A percentile compares a stretch with the other conserved stretches of the same genome.
These are phyloP conservation scores for Phytophthora palmivora DNA, from an alignment of 352 stramenopile species.

Conservation along the genomic window DNA sequence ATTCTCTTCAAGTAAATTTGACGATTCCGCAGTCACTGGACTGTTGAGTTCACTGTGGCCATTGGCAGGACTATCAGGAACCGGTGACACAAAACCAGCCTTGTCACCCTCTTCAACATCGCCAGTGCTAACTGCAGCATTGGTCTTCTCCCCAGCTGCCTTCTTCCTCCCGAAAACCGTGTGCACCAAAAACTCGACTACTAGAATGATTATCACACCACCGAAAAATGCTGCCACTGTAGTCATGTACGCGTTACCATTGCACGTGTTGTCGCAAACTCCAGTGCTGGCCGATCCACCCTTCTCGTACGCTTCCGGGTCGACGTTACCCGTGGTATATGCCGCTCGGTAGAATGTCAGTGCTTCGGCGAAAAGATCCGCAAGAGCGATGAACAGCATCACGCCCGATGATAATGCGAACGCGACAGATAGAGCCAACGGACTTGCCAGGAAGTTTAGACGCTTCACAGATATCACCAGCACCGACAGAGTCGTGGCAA, in stretches of 20 bases:
- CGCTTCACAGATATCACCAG: slow-evolving; percentile 62
- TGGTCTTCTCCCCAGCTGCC: slow-evolving; percentile 12
- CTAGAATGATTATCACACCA: slow-evolving; percentile 62
- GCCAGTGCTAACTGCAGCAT: slow-evolving; percentile 1
- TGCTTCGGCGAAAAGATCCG: slow-evolving; percentile 59
- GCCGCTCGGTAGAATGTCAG: slow-evolving; percentile 61
- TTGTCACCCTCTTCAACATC: slow-evolving; percentile 30
- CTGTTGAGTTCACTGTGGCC: slow-evolving; percentile 18
- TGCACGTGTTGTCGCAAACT: slow-evolving; percentile 68
- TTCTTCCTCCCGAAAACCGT: slow-evolving; percentile 37
- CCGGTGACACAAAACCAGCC: slow-evolving; percentile 15
- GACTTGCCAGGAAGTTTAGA: slow-evolving; percentile 63
- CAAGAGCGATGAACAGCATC: slow-evolving; percentile 74
- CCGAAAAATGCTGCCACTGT: slow-evolving; percentile 55
- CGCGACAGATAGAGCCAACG: slow-evolving; percentile 51
- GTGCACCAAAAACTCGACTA: slow-evolving; percentile 71
- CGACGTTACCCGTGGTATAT: slow-evolving; percentile 53
- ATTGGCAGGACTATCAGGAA: slow-evolving; percentile 9
- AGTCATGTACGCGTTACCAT: slow-evolving; percentile 60
- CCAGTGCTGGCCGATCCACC: slow-evolving; percentile 51
- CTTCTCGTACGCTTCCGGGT: slow-evolving; percentile 72
- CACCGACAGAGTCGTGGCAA: slow-evolving; percentile 68
- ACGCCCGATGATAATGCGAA: slow-evolving; percentile 76
- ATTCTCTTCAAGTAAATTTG: slow-evolving; percentile 25
- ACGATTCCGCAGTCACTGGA: slow-evolving; percentile 26